A percentile compares a stretch with the other conserved stretches of the same genome.
Conservation (phyloP, 2,329 filamentous ascomycete genomes). For the Aspergillus arachidicola region DNA sequence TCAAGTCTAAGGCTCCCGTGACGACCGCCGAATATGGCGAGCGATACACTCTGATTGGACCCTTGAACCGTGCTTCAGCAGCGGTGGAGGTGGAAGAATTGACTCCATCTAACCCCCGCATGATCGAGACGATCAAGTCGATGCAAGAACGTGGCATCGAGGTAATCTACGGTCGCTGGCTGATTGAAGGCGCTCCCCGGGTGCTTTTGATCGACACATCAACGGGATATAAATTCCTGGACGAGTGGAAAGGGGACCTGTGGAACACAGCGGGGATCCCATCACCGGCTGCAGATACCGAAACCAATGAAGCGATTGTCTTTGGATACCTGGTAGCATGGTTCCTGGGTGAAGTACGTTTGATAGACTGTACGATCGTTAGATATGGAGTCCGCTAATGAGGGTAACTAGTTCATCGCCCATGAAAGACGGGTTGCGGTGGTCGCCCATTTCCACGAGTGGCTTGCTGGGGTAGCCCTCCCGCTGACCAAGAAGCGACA, state of each 20-base stretch:
- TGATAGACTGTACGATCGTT: not conserved
- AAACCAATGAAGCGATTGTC: slow-evolving; percentile 96
- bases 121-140: slow-evolving; percentile 80
- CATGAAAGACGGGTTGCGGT: slow-evolving; percentile 91
- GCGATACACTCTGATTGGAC: slow-evolving; percentile 91
- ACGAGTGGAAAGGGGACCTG: slow-evolving; percentile 96
- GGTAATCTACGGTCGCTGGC: slow-evolving; percentile 91
- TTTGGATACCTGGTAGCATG: slow-evolving; percentile 97
- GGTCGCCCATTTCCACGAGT: slow-evolving; percentile 98
- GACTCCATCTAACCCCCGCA: slow-evolving; percentile 76
- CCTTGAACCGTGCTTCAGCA: slow-evolving; percentile 87
- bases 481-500: slow-evolving; percentile 90
- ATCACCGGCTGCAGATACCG: slow-evolving; percentile 85
- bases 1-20: slow-evolving; percentile 98
- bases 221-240: slow-evolving; percentile 84
- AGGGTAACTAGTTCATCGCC: slow-evolving; percentile 73
- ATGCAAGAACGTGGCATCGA: slow-evolving; percentile 93
- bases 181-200: slow-evolving; percentile 93
- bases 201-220: slow-evolving; percentile 95
- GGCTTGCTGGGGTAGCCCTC: slow-evolving; percentile 91
- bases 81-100: slow-evolving; percentile 97
- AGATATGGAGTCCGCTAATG: not conserved
- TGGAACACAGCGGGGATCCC: slow-evolving; percentile 94
- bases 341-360: slow-evolving; percentile 90
- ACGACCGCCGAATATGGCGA: slow-evolving; percentile 99